Conservation (phyloP, 306 rosid species). For the Quercus agrifolia region DNA sequence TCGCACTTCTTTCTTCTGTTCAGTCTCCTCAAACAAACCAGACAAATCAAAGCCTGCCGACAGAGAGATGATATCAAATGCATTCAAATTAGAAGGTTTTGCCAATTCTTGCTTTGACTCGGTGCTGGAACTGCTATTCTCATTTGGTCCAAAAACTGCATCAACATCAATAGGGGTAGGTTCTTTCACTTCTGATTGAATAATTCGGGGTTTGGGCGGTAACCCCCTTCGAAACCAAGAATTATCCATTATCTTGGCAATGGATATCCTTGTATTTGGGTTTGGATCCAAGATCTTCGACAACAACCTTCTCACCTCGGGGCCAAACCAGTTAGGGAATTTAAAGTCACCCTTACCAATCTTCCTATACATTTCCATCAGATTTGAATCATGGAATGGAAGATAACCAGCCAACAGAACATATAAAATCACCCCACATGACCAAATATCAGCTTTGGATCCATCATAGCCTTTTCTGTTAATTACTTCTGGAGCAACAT, state of each 20-base stretch:
- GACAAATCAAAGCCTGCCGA: slow-evolving; percentile 92
- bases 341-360: slow-evolving; percentile 71
- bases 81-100: slow-evolving; percentile 66
- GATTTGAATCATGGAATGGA: slow-evolving; percentile 84
- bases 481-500: slow-evolving; percentile 92
- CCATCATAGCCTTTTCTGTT: slow-evolving; percentile 90
- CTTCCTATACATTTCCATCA: slow-evolving; percentile 92
- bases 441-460: slow-evolving; percentile 91
- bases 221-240: slow-evolving; percentile 79
- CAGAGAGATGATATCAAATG: slow-evolving; percentile 88
- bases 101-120: slow-evolving; percentile 47
- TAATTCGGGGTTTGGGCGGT: slow-evolving; percentile 22
- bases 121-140: slow-evolving; percentile 26
- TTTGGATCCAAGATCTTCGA: slow-evolving; percentile 82
- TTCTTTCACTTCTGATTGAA: slow-evolving; percentile 27
- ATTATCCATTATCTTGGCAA: slow-evolving; percentile 57
- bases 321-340: slow-evolving; percentile 86
- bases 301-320: slow-evolving; percentile 63
- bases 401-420: slow-evolving; percentile 92
- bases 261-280: slow-evolving; percentile 70
- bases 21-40: slow-evolving; percentile 70
- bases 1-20: slow-evolving; percentile 57
- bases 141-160: slow-evolving; percentile 41
- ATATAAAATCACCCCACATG: slow-evolving; percentile 88
- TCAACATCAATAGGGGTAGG: slow-evolving; percentile 39